Conservation (phyloP, 176 grass and related monocot species). For the Phoenix roebelenii region DNA sequence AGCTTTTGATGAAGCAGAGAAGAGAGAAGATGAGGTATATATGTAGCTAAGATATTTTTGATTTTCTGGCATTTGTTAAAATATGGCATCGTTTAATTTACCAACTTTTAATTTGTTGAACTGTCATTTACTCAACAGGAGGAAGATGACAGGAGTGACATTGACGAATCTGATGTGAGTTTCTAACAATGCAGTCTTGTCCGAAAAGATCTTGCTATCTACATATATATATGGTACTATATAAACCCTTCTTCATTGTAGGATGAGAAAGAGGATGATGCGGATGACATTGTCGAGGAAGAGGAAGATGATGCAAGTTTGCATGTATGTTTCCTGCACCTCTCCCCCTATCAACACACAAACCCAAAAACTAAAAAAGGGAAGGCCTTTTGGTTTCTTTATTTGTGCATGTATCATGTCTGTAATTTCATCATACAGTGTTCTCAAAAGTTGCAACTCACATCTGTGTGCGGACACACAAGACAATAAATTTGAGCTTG, state of each 20-base stretch:
- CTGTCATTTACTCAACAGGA: not conserved
- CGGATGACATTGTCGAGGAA: not conserved
- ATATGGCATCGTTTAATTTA: not conserved
- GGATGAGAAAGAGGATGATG: not conserved
- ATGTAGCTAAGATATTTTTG: too few species aligned
- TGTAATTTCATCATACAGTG: too few species aligned
- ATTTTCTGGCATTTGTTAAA: not conserved
- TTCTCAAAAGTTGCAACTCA: too few species aligned
- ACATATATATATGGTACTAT: not conserved
- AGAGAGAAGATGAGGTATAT: too few species aligned
- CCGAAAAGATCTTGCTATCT: not conserved
- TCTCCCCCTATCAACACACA: too few species aligned
- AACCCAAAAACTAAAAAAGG: too few species aligned
- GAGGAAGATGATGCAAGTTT: not conserved
- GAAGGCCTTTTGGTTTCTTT: too few species aligned
- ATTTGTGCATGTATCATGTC: too few species aligned
- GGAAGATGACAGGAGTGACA: not conserved
- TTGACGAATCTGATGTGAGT: slow-evolving; percentile 3
- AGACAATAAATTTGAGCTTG: too few species aligned
- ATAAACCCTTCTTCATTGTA: not conserved
- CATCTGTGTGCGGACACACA: too few species aligned
- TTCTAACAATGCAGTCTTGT: not conserved
- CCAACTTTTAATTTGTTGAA: not conserved
- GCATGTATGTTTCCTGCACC: too few species aligned
- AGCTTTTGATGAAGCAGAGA: too few species aligned